These are phyloP conservation scores for Aspergillus melleus DNA, from an alignment of 2,329 filamentous ascomycete genomes.

Conservation along the genomic window DNA sequence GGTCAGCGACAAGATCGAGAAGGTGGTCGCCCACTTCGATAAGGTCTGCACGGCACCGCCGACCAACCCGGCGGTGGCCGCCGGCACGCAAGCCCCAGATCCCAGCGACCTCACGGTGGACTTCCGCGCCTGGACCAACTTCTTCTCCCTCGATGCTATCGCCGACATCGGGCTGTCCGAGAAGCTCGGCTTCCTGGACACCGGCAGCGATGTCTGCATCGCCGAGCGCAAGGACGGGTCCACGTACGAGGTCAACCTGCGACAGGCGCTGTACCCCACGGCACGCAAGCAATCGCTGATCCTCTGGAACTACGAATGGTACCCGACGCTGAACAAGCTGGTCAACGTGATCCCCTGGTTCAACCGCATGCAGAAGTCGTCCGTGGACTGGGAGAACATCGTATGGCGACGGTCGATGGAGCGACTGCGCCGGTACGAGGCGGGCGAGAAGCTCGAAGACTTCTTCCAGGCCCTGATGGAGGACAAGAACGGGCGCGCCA, in stretches of 20 bases:
- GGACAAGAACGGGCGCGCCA: constrained; percentile 45
- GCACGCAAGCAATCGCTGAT: constrained; percentile 53
- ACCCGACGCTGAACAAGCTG: constrained; percentile 48
- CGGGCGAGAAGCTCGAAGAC: constrained; percentile 58
- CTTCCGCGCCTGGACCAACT: constrained; percentile 54
- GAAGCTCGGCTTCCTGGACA: constrained; percentile 53
- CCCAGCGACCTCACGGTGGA: constrained; percentile 43
- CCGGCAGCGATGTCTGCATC: constrained; percentile 47
- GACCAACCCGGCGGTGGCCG: constrained; percentile 34
- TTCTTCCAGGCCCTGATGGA: constrained; percentile 61
- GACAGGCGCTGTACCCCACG: constrained; percentile 49
- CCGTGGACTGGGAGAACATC: constrained; percentile 45
- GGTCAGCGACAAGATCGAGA: constrained; percentile 52
- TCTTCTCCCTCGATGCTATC: constrained; percentile 59
- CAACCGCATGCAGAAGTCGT: constrained; percentile 42
- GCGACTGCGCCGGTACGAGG: constrained; percentile 33
- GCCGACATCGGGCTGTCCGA: constrained; percentile 57
- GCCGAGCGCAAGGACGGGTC: constrained; percentile 49
- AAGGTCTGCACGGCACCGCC: constrained; percentile 33
- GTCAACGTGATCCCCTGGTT: constrained; percentile 49
- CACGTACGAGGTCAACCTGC: constrained; percentile 48
- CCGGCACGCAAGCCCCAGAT: constrained; percentile 19
- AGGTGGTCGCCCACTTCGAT: constrained; percentile 49
- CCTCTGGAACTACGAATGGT: constrained; percentile 42
- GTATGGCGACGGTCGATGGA: constrained; percentile 47